Percentiles rank a stretch among this genome's conserved stretches.
Evolutionary conservation across 2,329 filamentous ascomycete species (phyloP).

Genomic region (Trichoderma oligosporum): DNA sequence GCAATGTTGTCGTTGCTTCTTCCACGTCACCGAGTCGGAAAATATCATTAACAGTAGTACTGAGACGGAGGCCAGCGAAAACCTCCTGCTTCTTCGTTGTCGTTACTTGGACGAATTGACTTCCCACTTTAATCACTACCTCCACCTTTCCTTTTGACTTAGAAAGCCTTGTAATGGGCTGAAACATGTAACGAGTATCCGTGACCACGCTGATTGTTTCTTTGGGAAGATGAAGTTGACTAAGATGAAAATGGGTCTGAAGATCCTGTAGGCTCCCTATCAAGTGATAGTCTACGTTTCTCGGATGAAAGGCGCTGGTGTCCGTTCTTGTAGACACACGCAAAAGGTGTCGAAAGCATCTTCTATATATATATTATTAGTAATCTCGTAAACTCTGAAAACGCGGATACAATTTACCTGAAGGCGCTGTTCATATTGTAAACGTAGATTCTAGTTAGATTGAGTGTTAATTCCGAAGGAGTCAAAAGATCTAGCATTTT

Average conservation of each 20-base stretch:
- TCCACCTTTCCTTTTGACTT: conserved; percentile 69
- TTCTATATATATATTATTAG: conserved; percentile 31
- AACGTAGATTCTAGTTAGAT: conserved; percentile 60
- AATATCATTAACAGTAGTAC: conserved; percentile 65
- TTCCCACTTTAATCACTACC: conserved; percentile 64
- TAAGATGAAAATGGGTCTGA: conserved; percentile 63
- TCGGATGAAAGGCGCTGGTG: conserved; percentile 57
- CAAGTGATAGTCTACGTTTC: conserved; percentile 63
- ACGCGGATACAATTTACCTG: conserved; percentile 39
- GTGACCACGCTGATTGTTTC: conserved; percentile 67
- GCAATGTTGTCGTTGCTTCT: conserved; percentile 61
- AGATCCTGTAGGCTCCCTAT: conserved; percentile 63
- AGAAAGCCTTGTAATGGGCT: conserved; percentile 61
- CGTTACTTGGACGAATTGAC: conserved; percentile 66
- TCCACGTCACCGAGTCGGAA: conserved; percentile 66
- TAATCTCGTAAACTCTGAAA: neutral
- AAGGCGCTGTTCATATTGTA: conserved; percentile 73
- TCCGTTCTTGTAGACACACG: conserved; percentile 60
- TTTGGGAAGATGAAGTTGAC: conserved; percentile 63
- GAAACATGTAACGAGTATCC: conserved; percentile 62
- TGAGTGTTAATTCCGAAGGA: conserved; percentile 56
- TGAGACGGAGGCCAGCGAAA: conserved; percentile 57
- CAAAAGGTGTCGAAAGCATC: conserved; percentile 62
- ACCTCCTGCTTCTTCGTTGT: conserved; percentile 67
- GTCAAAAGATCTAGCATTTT: conserved; percentile 60